Conservation (phyloP, 139 green algal species). For the Tetraselmis chui region DNA sequence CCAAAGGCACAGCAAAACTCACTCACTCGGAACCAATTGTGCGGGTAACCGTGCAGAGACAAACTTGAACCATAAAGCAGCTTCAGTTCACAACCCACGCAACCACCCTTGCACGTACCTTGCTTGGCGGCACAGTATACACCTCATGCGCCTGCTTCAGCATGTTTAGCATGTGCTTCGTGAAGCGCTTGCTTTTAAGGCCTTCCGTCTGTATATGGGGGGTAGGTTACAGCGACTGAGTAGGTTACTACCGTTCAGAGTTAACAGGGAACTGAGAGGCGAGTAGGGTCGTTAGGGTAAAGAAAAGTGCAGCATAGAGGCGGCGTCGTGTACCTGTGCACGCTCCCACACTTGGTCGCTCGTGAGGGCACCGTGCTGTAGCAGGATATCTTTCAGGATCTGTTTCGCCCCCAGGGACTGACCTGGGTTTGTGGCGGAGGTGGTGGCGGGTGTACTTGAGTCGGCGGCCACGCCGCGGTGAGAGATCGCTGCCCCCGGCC, state of each 20-base stretch:
- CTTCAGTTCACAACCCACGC: not conserved
- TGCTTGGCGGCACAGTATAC: not conserved
- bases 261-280: too few relatives aligned
- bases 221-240: not conserved
- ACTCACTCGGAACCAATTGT: not conserved
- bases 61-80: not conserved
- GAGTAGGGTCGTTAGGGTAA: not conserved
- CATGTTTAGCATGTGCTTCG: not conserved
- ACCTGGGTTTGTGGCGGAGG: too few relatives aligned
- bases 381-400: not conserved
- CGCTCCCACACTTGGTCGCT: not conserved
- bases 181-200: not conserved
- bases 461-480: too few relatives aligned
- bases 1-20: not conserved
- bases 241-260: too few relatives aligned
- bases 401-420: not conserved
- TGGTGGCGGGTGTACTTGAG: too few relatives aligned
- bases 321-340: not conserved
- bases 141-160: not conserved
- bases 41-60: not conserved
- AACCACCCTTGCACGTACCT: too few relatives aligned
- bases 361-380: not conserved
- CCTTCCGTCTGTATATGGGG: not conserved
- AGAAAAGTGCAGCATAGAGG: not conserved
- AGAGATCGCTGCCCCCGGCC: too few relatives aligned